These are phyloP conservation scores for Coffea canephora DNA, from an alignment of 257 asterid species.

Conservation along the genomic window DNA sequence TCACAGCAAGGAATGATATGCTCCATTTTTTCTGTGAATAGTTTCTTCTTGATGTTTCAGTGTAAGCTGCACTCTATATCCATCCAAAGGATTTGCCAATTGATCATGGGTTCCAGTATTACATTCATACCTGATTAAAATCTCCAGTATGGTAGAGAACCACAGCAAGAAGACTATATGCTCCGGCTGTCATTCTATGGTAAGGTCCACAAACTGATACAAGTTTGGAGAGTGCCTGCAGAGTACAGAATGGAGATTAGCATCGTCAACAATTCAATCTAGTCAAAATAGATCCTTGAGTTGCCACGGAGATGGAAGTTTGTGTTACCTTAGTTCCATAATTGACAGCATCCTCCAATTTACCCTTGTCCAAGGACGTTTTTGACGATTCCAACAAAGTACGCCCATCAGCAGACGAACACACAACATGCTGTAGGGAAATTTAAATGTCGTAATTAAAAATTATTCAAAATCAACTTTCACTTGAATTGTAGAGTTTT, in stretches of 20 bases:
- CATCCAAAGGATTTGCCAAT: not conserved
- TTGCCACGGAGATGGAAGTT: not conserved
- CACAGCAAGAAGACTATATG: slow-evolving; percentile 79
- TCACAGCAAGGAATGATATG: not conserved
- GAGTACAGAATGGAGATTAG: slow-evolving; percentile 35
- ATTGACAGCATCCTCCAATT: slow-evolving; percentile 79
- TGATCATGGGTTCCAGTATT: not conserved
- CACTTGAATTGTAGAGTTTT: slow-evolving; percentile 13
- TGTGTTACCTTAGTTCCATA: slow-evolving; percentile 67
- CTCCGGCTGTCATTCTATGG: slow-evolving; percentile 88
- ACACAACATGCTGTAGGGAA: slow-evolving; percentile 63
- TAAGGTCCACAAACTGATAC: slow-evolving; percentile 85
- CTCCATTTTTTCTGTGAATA: not conserved
- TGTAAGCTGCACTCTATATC: not conserved
- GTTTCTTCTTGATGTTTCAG: not conserved
- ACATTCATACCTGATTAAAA: slow-evolving; percentile 62
- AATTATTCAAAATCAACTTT: slow-evolving; percentile 16
- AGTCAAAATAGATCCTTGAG: not conserved
- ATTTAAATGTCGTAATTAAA: slow-evolving; percentile 26
- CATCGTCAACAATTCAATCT: not conserved
- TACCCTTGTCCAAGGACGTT: slow-evolving; percentile 78
- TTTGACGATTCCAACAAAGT: slow-evolving; percentile 75
- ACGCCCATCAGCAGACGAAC: slow-evolving; percentile 87
- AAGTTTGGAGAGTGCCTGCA: slow-evolving; percentile 70
- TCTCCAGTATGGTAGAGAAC: slow-evolving; percentile 87